Percentiles rank a stretch among this genome's conserved stretches.
phyloP scores from a whole-genome alignment of 1,139 yeast genomes.

The Hemisphaericaspora subhashii region DNA sequence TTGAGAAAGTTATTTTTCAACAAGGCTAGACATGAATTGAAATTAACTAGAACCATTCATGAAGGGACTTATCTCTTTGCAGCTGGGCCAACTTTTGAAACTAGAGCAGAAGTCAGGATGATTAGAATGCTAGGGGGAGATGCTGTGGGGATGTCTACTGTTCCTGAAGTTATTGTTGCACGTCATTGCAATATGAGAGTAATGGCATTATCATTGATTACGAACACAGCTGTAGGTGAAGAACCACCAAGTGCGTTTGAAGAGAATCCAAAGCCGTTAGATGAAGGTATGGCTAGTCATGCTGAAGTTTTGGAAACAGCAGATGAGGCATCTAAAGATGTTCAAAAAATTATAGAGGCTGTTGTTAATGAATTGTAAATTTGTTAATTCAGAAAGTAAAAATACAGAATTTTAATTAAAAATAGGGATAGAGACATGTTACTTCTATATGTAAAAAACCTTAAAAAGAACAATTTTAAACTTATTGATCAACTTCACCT shows the following conservation, averaged over 20 bases:
- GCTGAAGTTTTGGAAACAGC: constrained; percentile 88
- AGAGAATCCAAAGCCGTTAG: constrained; percentile 51
- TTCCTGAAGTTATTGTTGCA: constrained; percentile 91
- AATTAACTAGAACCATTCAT: constrained; percentile 60
- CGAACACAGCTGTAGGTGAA: constrained; percentile 78
- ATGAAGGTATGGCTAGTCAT: constrained; percentile 84
- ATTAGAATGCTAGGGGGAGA: constrained; percentile 78
- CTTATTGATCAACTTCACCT: constrained; percentile 82
- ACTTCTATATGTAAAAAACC: not conserved
- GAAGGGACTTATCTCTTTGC: constrained; percentile 89
- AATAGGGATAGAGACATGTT: not conserved
- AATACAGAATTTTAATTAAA: constrained; percentile 2
- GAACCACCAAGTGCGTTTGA: constrained; percentile 74
- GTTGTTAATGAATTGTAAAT: constrained; percentile 51
- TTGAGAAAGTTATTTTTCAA: constrained; percentile 60
- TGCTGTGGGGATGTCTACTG: constrained; percentile 97
- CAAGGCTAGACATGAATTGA: constrained; percentile 51
- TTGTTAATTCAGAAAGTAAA: constrained; percentile 1
- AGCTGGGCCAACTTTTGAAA: constrained; percentile 93
- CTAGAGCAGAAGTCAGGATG: constrained; percentile 88
- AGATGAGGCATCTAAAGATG: constrained; percentile 75
- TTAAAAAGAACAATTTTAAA: not conserved
- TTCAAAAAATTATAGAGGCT: constrained; percentile 65
- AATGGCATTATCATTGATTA: constrained; percentile 80
- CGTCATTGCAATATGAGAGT: constrained; percentile 83